Evolutionary conservation across 176 grass and related monocot species (phyloP).

Genomic region (Triticum dicoccoides): DNA sequence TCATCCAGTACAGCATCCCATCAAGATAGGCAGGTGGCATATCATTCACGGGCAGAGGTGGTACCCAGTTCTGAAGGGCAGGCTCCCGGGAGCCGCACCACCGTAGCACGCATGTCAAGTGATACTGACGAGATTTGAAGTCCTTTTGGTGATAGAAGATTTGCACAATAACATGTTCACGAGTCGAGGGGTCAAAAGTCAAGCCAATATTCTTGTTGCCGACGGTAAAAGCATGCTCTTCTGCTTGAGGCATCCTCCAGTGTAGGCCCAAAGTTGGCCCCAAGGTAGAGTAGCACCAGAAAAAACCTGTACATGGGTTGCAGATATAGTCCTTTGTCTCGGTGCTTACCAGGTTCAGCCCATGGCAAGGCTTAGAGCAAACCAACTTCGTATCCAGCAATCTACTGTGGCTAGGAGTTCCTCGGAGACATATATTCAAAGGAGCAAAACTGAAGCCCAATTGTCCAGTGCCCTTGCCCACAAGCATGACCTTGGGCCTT

Average conservation of each 20-base stretch:
- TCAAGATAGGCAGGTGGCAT: constrained; percentile 6
- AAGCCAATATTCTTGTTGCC: constrained; percentile 17
- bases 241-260: not conserved
- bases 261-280: not conserved
- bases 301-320: constrained; percentile 17
- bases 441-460: not conserved
- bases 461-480: constrained; percentile 3
- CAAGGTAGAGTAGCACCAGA: not conserved
- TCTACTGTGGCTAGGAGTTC: not conserved
- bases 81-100: not conserved
- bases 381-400: constrained; percentile 10
- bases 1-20: constrained; percentile 2
- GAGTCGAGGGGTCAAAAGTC: not conserved
- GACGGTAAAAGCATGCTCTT: not conserved
- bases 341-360: constrained; percentile 3
- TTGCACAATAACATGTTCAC: not conserved
- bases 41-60: not conserved
- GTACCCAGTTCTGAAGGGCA: not conserved
- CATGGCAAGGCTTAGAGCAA: constrained; percentile 27
- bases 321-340: not conserved
- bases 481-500: not conserved
- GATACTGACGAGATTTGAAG: not conserved
- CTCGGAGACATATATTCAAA: not conserved
- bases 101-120: not conserved
- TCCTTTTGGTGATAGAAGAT: not conserved